phyloP scores from a whole-genome alignment of 2,329 filamentous ascomycete genomes.

The Fusarium sp. region DNA sequence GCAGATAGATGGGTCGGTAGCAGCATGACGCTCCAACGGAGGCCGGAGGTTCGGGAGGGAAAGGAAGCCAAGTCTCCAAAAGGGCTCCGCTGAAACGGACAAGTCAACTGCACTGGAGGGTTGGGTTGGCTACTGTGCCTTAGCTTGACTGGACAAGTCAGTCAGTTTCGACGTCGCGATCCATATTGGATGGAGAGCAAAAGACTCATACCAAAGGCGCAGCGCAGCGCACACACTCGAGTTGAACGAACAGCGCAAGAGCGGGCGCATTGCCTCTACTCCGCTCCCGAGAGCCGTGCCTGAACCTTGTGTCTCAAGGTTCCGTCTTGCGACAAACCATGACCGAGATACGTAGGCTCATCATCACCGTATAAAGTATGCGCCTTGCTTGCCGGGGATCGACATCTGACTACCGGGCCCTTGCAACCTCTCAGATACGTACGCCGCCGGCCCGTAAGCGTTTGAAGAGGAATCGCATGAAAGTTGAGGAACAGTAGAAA shows the following conservation, averaged over 20 bases:
- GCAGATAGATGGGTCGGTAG: conserved; percentile 16
- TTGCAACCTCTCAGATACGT: conserved; percentile 32
- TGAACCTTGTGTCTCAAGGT: conserved; percentile 15
- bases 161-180: background rate
- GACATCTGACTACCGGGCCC: conserved; percentile 33
- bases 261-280: conserved; percentile 24
- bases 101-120: conserved; percentile 22
- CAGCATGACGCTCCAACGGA: conserved; percentile 20
- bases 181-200: background rate
- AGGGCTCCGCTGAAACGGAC: conserved; percentile 35
- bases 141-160: conserved; percentile 3
- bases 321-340: conserved; percentile 29
- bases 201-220: conserved; percentile 4
- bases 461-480: conserved; percentile 17
- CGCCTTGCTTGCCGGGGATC: conserved; percentile 36
- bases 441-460: conserved; percentile 24
- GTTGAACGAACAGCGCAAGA: background rate
- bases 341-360: conserved; percentile 33
- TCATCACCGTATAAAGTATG: conserved; percentile 35
- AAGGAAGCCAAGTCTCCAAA: conserved; percentile 24
- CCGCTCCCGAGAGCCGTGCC: conserved; percentile 11
- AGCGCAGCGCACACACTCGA: background rate
- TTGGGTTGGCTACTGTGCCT: background rate
- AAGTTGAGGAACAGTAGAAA: background rate
- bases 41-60: conserved; percentile 31